A percentile compares a stretch with the other conserved stretches of the same genome.
phyloP scores from a whole-genome alignment of 1,139 yeast species.

The Wickerhamiella infanticola region DNA sequence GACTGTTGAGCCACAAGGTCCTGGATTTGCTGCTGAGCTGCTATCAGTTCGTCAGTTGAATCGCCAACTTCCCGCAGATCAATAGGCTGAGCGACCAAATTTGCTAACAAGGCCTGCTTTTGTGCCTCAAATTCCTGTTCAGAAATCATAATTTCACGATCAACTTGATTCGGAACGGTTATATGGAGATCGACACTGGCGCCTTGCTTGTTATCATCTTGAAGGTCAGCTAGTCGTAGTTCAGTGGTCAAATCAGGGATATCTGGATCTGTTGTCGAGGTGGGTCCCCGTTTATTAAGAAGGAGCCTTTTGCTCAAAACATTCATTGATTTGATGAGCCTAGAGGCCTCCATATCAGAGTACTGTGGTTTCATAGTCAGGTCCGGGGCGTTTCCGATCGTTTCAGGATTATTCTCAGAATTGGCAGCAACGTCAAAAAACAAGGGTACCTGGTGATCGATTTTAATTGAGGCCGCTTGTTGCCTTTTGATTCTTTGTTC shows the following conservation, averaged over 20 bases:
- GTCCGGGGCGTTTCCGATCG: conserved; percentile 70
- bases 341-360: conserved; percentile 24
- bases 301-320: conserved; percentile 66
- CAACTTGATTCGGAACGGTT: conserved; percentile 16
- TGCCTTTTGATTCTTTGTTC: conserved; percentile 13
- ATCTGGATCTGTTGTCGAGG: conserved; percentile 1
- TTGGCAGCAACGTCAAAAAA: conserved; percentile 63
- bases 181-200: conserved; percentile 47
- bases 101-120: not conserved
- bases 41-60: conserved; percentile 1
- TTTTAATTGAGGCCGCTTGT: conserved; percentile 13
- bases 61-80: conserved; percentile 5
- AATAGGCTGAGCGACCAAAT: not conserved
- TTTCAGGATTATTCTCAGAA: conserved; percentile 63
- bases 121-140: not conserved
- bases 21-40: conserved; percentile 4
- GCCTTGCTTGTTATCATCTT: conserved; percentile 30
- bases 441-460: conserved; percentile 21
- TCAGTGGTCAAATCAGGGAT: conserved; percentile 34
- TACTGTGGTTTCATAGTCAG: conserved; percentile 55
- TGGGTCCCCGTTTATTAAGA: conserved; percentile 15
- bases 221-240: conserved; percentile 47
- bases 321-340: conserved; percentile 78
- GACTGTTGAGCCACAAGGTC: conserved; percentile 4
- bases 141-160: not conserved